These are phyloP conservation scores for Pouteria campechiana DNA, from an alignment of 179 eudicot genomes.

Conservation along the genomic window DNA sequence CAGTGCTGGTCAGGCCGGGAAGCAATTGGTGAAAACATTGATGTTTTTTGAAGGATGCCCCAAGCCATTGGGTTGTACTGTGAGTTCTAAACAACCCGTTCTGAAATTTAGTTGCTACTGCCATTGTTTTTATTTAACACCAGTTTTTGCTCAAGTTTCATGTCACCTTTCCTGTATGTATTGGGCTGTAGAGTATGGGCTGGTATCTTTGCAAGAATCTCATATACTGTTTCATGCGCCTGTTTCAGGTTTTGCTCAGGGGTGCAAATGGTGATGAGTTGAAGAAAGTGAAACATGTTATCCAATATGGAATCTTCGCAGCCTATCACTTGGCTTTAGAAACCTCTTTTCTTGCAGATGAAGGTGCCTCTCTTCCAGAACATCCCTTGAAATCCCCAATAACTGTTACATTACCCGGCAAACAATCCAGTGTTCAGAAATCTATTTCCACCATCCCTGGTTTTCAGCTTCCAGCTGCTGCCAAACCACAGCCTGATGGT, in stretches of 20 bases:
- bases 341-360: slow-evolving; percentile 45
- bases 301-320: slow-evolving; percentile 41
- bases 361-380: slow-evolving; percentile 42
- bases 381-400: slow-evolving; percentile 32
- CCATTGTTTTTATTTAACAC: too few species aligned
- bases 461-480: slow-evolving; percentile 15
- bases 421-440: slow-evolving; percentile 19
- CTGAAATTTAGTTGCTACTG: neutral
- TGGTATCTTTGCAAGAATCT: too few species aligned
- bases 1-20: slow-evolving; percentile 45
- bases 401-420: slow-evolving; percentile 29
- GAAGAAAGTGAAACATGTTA: slow-evolving; percentile 42
- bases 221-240: too few species aligned
- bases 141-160: too few species aligned
- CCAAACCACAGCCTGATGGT: slow-evolving; percentile 10
- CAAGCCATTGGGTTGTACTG: slow-evolving; percentile 46
- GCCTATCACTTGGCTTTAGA: slow-evolving; percentile 47
- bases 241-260: slow-evolving; percentile 39
- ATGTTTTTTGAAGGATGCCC: slow-evolving; percentile 49
- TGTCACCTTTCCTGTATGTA: too few species aligned
- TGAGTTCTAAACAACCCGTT: slow-evolving; percentile 14
- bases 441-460: slow-evolving; percentile 29
- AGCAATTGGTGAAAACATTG: slow-evolving; percentile 36
- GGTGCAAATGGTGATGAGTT: slow-evolving; percentile 45
- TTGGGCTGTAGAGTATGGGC: too few species aligned